These are phyloP conservation scores for Xylaria acuta DNA, from an alignment of 495 filamentous ascomycete species.

Conservation along the genomic window DNA sequence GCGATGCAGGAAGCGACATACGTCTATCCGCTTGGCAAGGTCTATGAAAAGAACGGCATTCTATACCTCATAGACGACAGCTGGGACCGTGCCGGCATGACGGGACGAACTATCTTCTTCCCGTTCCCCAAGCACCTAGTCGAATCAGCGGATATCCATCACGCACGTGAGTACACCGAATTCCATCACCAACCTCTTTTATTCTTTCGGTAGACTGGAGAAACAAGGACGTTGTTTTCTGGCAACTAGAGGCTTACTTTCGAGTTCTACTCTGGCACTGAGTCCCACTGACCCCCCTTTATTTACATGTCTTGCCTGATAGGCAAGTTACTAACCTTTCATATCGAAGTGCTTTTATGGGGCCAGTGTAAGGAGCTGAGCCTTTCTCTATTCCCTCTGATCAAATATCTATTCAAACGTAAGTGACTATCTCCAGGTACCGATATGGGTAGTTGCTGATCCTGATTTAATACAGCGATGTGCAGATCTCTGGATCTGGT, in stretches of 20 bases:
- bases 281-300: too few relatives aligned
- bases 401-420: conserved; percentile 19
- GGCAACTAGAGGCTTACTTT: background rate
- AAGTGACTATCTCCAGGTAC: background rate
- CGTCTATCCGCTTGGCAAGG: background rate
- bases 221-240: background rate
- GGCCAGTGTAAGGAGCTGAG: conserved; percentile 12
- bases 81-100: conserved; percentile 25
- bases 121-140: conserved; percentile 13
- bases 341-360: conserved; percentile 8
- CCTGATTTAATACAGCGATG: conserved; percentile 1
- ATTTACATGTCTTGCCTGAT: background rate
- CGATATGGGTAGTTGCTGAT: background rate
- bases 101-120: conserved; percentile 18
- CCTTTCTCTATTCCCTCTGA: background rate
- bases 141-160: background rate
- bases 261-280: background rate
- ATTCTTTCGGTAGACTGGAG: background rate
- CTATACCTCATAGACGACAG: background rate
- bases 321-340: background rate
- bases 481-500: conserved; percentile 6
- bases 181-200: background rate
- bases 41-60: conserved; percentile 2
- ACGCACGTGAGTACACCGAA: conserved; percentile 7
- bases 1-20: conserved; percentile 8